Evolutionary conservation across 768 basidiomycete species (phyloP).

Genomic region (Aureoboletus auriporus): DNA sequence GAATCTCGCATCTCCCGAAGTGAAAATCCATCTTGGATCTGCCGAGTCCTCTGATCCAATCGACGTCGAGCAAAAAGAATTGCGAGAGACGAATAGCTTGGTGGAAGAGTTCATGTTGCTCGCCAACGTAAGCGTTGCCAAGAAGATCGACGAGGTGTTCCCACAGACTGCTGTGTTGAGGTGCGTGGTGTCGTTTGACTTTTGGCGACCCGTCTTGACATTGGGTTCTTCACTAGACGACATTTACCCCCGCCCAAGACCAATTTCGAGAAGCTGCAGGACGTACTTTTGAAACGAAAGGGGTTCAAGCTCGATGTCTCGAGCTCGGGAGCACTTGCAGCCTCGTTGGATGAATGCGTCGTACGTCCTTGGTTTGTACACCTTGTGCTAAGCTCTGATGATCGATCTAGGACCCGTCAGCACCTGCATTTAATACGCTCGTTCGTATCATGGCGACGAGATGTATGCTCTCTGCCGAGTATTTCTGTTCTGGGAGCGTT

Average conservation of each 20-base stretch:
- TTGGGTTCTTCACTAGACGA: constrained; percentile 46
- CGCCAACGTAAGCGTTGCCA: constrained; percentile 92
- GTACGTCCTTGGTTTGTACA: constrained; percentile 41
- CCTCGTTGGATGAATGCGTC: constrained; percentile 81
- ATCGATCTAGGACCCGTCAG: constrained; percentile 59
- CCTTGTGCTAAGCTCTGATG: not conserved
- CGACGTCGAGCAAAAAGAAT: constrained; percentile 93
- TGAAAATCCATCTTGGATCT: constrained; percentile 93
- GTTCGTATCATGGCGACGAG: constrained; percentile 99
- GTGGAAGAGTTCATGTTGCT: constrained; percentile 99
- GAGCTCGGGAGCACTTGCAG: constrained; percentile 84
- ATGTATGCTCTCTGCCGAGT: constrained; percentile 98
- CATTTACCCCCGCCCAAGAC: constrained; percentile 88
- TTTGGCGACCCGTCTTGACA: constrained; percentile 3
- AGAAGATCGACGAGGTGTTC: constrained; percentile 89
- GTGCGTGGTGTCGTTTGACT: constrained; percentile 30
- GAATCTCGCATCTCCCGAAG: constrained; percentile 96
- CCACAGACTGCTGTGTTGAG: constrained; percentile 93
- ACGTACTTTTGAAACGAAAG: constrained; percentile 83
- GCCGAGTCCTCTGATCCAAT: constrained; percentile 93
- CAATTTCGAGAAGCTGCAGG: constrained; percentile 95
- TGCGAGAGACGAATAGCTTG: constrained; percentile 89
- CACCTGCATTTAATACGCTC: constrained; percentile 93
- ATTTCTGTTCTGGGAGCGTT: constrained; percentile 95
- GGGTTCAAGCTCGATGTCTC: constrained; percentile 85